These are phyloP conservation scores for Hydrangea macrophylla DNA, from an alignment of 148 eudicot species.

Conservation along the genomic window DNA sequence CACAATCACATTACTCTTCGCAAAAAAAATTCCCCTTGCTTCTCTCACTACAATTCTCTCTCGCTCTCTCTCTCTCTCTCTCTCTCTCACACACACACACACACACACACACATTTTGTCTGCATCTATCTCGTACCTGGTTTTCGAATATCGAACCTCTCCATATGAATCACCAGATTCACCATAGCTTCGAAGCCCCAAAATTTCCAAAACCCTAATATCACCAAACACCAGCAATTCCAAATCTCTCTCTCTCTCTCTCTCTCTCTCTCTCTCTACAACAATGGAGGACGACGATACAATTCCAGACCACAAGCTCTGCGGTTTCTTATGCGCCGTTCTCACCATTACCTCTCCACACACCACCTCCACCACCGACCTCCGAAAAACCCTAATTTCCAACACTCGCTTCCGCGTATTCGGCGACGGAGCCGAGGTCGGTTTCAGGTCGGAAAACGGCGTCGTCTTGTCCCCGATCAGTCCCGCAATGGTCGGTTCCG, in stretches of 20 bases:
- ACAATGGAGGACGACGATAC: conserved; percentile 24
- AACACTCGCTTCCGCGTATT: conserved; percentile 29
- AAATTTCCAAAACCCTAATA: neutral
- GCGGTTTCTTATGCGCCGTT: conserved; percentile 56
- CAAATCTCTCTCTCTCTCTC: neutral
- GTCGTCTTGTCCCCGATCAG: conserved; percentile 27
- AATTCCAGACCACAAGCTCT: conserved; percentile 53
- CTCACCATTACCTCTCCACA: conserved; percentile 18
- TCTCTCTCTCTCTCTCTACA: neutral
- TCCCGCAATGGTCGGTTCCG: neutral
- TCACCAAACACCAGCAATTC: conserved; percentile 2
- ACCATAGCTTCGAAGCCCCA: neutral
- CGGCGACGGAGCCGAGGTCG: conserved; percentile 27
- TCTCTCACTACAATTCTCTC: no score
- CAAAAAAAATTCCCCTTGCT: no score
- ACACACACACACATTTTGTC: no score
- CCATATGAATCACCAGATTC: neutral
- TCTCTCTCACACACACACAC: no score
- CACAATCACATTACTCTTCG: no score
- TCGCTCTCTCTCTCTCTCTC: no score
- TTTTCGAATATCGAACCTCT: no score
- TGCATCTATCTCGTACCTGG: no score
- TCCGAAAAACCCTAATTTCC: conserved; percentile 30
- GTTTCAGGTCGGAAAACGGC: conserved; percentile 35
- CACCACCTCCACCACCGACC: neutral